These are phyloP conservation scores for Vigna trinervia DNA, from an alignment of 306 rosid genomes.

Conservation along the genomic window DNA sequence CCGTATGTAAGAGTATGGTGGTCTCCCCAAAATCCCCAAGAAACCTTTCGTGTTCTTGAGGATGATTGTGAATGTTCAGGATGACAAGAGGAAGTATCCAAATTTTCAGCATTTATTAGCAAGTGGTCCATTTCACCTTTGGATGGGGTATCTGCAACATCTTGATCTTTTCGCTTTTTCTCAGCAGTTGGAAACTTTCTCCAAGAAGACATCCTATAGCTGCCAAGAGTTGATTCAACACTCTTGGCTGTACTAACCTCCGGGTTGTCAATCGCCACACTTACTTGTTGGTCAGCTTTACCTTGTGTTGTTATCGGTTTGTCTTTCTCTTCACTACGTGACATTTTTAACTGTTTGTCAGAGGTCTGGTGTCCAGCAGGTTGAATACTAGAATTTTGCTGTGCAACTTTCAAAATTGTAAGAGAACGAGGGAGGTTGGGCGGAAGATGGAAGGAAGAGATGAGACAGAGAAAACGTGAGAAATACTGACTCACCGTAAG, in stretches of 20 bases:
- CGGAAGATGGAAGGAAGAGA: no score
- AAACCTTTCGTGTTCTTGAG: slow-evolving; percentile 51
- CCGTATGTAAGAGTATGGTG: slow-evolving; percentile 68
- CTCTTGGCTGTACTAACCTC: slow-evolving; percentile 62
- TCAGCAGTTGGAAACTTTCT: slow-evolving; percentile 81
- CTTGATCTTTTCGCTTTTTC: slow-evolving; percentile 59
- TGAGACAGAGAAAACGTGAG: no score
- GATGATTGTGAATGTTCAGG: slow-evolving; percentile 63
- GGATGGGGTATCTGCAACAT: slow-evolving; percentile 49
- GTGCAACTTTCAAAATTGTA: slow-evolving; percentile 49
- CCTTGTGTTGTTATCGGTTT: slow-evolving; percentile 39
- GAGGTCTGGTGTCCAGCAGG: slow-evolving; percentile 47
- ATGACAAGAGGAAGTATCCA: slow-evolving; percentile 56
- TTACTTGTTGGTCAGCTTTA: slow-evolving; percentile 46
- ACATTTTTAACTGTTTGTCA: slow-evolving; percentile 52
- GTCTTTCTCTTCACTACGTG: slow-evolving; percentile 50
- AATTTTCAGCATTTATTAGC: slow-evolving; percentile 48
- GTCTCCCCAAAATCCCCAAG: slow-evolving; percentile 81
- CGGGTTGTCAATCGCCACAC: slow-evolving; percentile 47
- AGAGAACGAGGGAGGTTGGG: no score
- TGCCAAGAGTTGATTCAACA: slow-evolving; percentile 61
- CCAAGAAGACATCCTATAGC: slow-evolving; percentile 96
- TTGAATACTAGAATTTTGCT: slow-evolving; percentile 48
- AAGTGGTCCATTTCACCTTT: slow-evolving; percentile 52
- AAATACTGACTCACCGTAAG: no score